Base-by-base conservation (phyloP, 2,329 filamentous ascomycete genomes). In the Calonectria pseudoreteaudii region DNA sequence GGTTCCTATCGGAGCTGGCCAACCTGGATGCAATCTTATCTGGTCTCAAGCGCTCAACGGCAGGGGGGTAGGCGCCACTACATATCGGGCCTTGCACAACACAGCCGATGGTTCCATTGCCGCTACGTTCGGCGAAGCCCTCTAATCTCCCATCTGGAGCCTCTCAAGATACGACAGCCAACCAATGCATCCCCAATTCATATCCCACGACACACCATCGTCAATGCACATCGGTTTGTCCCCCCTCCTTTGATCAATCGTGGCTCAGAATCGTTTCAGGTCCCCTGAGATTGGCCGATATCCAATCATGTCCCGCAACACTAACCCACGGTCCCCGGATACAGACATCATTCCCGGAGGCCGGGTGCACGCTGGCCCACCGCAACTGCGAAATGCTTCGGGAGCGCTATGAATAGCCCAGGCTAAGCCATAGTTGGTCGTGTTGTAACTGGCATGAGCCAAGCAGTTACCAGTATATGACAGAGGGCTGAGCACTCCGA, bases 381-480 rank as follows among this genome's bases (percentile, higher is more conserved):
- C 10, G 26, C 36, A 41, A n/a, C 38, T 31, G 36, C 28, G 38
- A 64, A 36, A 34, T 31, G 31, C n/a, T 58, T 10, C 53, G 31
- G 50, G 50, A 53, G 53, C 31, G n/a, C 56, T 34, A 60, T n/a
- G n/a, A 64, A 64, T 44, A 64, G 26, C 36, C 6, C 28, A 64
- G n/a, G 11, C 53, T 60, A 38, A 26, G 26, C 53, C 53, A 23
- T 30, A 31, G 28, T 18, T 14, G 50, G 50, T 20, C 26, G 28
- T 28, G 14, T 53, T 53, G 28, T 13, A 53, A 53, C 50, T 38
- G 56, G 56, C 56, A 60, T 60, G n/a, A 38, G 56, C 56, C 56
- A 60, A 60, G 56, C 34, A 36, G 56, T 60, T 60, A 23, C 56
- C 56, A 38, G 56, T 60, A 60, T 23, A 60, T 60, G 56, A 36